Percentiles rank a stretch among this genome's conserved stretches.
Evolutionary conservation across 2,329 filamentous ascomycete species (phyloP).

Genomic region (Aulographum hederae): DNA sequence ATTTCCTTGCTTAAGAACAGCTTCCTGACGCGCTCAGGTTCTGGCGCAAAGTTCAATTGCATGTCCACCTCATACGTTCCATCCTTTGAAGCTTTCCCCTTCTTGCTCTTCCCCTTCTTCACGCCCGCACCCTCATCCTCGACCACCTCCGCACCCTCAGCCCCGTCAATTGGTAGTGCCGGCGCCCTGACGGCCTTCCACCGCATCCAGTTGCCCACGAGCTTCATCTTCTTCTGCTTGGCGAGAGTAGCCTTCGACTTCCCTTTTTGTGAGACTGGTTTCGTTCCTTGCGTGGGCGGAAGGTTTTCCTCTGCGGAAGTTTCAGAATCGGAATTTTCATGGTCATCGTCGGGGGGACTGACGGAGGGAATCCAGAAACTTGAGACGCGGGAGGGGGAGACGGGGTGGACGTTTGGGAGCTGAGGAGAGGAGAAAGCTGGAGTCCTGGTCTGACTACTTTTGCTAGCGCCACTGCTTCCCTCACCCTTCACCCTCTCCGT

Average conservation of each 20-base stretch:
- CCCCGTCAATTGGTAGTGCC: conserved; percentile 9
- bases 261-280: conserved; percentile 1
- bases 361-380: no score
- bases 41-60: no score
- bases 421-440: no score
- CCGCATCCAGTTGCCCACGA: conserved; percentile 2
- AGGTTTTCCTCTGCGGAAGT: not conserved
- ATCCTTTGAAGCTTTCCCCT: conserved; percentile 21
- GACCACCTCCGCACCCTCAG: conserved; percentile 6
- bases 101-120: conserved; percentile 19
- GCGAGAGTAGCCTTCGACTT: conserved; percentile 4
- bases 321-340: not conserved
- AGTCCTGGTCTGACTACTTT: no score
- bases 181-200: conserved; percentile 6
- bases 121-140: conserved; percentile 12
- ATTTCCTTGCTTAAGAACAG: no score
- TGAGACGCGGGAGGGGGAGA: conserved; percentile 19
- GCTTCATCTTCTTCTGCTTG: conserved; percentile 3
- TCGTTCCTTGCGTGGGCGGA: not conserved
- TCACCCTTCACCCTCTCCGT: no score
- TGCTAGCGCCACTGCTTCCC: not conserved
- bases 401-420: conserved; percentile 10
- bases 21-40: no score
- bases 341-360: no score
- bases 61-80: conserved; percentile 48